phyloP scores from a whole-genome alignment of 345 rosid genomes.

The Dimocarpus longan region DNA sequence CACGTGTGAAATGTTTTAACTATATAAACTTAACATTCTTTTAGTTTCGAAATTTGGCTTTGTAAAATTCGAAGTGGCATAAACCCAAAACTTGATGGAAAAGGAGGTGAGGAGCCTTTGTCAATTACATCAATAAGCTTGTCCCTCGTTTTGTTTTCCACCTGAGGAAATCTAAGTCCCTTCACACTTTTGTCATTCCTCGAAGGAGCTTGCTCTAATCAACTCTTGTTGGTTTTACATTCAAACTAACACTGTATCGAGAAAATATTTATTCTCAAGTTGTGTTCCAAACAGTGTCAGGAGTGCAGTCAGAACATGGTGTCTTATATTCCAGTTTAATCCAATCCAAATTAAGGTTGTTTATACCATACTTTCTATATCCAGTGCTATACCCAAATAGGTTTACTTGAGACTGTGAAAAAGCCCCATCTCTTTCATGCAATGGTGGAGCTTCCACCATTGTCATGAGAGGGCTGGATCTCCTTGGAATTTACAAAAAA shows the following conservation, averaged over 20 bases:
- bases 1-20: neutral
- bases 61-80: neutral
- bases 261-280: neutral
- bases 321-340: neutral
- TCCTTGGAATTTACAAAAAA: neutral
- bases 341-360: neutral
- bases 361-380: neutral
- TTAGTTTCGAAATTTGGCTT: neutral
- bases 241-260: neutral
- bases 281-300: neutral
- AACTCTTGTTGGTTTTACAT: neutral
- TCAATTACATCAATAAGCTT: neutral
- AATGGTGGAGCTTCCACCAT: neutral
- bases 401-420: neutral
- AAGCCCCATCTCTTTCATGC: neutral
- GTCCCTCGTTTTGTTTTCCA: neutral
- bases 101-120: constrained; percentile 2
- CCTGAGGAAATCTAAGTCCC: neutral
- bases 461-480: neutral
- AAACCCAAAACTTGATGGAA: neutral
- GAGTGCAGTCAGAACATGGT: neutral
- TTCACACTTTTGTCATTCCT: neutral
- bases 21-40: no score
- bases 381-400: neutral
- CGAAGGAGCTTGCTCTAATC: neutral